Conservation (phyloP, 768 basidiomycete species). For the Tylopilus intermedius region DNA sequence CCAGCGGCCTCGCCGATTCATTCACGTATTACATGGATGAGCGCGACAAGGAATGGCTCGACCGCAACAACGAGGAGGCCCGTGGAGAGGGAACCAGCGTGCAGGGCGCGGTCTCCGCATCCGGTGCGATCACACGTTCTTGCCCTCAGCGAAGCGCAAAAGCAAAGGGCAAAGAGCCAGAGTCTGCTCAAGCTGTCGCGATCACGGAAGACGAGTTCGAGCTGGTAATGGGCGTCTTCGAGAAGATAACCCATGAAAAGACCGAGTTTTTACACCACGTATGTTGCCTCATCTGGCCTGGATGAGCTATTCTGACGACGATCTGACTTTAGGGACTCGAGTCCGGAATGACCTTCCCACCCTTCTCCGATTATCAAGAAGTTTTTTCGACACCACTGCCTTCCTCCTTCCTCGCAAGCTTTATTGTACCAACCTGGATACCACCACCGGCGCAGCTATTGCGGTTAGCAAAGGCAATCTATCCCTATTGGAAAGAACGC, state of each 20-base stretch:
- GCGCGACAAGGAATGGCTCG: constrained; percentile 91
- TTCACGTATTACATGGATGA: constrained; percentile 95
- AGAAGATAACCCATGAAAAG: constrained; percentile 85
- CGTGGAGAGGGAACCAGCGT: constrained; percentile 80
- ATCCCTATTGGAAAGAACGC: constrained; percentile 88
- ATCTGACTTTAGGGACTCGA: constrained; percentile 47
- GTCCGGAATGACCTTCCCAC: constrained; percentile 64
- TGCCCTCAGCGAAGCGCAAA: constrained; percentile 60
- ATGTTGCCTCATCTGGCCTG: constrained; percentile 28
- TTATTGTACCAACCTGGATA: constrained; percentile 61
- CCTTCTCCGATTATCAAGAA: constrained; percentile 69
- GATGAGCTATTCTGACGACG: background rate
- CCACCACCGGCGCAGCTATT: constrained; percentile 59
- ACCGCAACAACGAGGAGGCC: constrained; percentile 83
- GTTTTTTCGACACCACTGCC: constrained; percentile 57
- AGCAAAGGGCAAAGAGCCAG: constrained; percentile 81
- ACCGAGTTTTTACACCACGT: constrained; percentile 89
- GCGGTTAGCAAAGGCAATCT: constrained; percentile 67
- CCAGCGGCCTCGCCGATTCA: constrained; percentile 60
- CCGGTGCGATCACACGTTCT: constrained; percentile 50
- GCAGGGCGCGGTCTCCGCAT: constrained; percentile 59
- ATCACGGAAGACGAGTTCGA: constrained; percentile 93
- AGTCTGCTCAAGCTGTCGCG: constrained; percentile 53
- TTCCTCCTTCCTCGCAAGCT: constrained; percentile 64
- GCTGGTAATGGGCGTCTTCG: constrained; percentile 90